phyloP scores from a whole-genome alignment of 169 alveolate genomes.

The Plasmodium cynomolgi region DNA sequence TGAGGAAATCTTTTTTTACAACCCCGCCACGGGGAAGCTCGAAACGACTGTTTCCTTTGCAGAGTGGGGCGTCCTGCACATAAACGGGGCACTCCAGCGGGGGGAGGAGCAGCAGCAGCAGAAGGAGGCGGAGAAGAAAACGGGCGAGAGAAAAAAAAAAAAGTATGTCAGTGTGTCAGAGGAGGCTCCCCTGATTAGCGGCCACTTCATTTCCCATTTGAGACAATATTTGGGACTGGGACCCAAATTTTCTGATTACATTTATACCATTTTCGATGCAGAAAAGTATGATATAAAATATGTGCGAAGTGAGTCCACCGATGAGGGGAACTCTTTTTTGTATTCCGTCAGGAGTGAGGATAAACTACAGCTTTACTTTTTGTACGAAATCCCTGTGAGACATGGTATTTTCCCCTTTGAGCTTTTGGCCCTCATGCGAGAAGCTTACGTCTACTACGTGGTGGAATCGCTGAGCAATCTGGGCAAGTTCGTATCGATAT shows the following conservation, averaged over 20 bases:
- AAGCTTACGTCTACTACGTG: slow-evolving; percentile 33
- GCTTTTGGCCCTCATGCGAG: slow-evolving; percentile 13
- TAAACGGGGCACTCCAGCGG: slow-evolving; percentile 8
- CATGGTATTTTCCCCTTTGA: slow-evolving; percentile 44
- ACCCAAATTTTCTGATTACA: slow-evolving; percentile 21
- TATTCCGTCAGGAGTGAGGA: neutral
- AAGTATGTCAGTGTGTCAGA: slow-evolving; percentile 5
- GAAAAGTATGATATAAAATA: slow-evolving; percentile 36
- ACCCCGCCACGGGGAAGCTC: slow-evolving; percentile 5
- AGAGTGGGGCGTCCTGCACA: slow-evolving; percentile 61
- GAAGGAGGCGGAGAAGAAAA: neutral
- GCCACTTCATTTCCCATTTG: slow-evolving; percentile 57
- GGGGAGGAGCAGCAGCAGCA: neutral
- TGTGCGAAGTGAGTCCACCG: slow-evolving; percentile 17
- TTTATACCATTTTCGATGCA: slow-evolving; percentile 37
- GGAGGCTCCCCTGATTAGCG: slow-evolving; percentile 38
- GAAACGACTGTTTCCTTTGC: slow-evolving; percentile 74
- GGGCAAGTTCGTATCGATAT: slow-evolving; percentile 25
- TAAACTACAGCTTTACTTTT: slow-evolving; percentile 3
- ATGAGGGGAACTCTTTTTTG: slow-evolving; percentile 6
- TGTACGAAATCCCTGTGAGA: slow-evolving; percentile 25
- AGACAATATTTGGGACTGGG: slow-evolving; percentile 47
- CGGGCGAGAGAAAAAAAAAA: neutral
- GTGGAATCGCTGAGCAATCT: slow-evolving; percentile 21
- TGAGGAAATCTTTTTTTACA: slow-evolving; percentile 34